These are phyloP conservation scores for Debaryomyces coudertii DNA, from an alignment of 1,139 yeast species.

Conservation along the genomic window DNA sequence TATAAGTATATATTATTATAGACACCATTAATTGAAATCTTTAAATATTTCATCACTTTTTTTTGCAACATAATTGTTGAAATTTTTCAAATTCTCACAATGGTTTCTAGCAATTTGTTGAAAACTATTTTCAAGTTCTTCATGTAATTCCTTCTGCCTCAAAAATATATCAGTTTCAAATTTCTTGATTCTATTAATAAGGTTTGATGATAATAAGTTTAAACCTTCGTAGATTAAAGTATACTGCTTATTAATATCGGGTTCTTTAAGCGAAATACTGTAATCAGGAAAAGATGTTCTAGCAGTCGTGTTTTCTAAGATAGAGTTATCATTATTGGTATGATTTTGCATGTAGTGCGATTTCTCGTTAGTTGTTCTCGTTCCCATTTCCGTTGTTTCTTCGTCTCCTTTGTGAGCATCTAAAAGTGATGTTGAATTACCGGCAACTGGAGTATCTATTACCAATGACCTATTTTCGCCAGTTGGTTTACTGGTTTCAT, in stretches of 20 bases:
- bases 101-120: constrained; percentile 15
- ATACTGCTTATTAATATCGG: constrained; percentile 3
- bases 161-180: constrained; percentile 17
- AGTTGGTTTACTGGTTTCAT: neutral
- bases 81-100: constrained; percentile 13
- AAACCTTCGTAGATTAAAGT: constrained; percentile 14
- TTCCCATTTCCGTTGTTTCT: neutral
- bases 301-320: constrained; percentile 9
- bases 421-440: neutral
- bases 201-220: constrained; percentile 14
- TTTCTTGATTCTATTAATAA: constrained; percentile 18
- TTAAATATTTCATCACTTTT: constrained; percentile 15
- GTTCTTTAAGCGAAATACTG: neutral
- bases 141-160: constrained; percentile 16
- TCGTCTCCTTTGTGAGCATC: neutral
- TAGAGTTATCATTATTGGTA: neutral
- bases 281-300: constrained; percentile 11
- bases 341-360: neutral
- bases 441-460: neutral
- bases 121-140: constrained; percentile 16
- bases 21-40: constrained; percentile 1
- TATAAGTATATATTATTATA: constrained; percentile 1
- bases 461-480: neutral
- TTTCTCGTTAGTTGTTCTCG: neutral
- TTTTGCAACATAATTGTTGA: constrained; percentile 13